Percentiles rank a stretch among this genome's conserved stretches.
Conservation (phyloP, 257 asterid genomes). For the Ophiorrhiza pumila region DNA sequence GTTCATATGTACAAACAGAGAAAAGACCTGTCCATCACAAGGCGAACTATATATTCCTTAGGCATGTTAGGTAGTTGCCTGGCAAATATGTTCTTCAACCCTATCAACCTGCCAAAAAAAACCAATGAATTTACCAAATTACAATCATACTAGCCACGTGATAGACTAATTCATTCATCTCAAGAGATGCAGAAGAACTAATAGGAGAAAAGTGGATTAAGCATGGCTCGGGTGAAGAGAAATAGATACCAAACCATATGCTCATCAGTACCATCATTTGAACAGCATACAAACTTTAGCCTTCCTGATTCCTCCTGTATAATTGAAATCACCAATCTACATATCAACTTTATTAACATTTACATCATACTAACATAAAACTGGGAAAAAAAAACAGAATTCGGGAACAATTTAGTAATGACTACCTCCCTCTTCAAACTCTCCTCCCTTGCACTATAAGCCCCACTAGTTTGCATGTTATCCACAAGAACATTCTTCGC, state of each 20-base stretch:
- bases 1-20: background rate
- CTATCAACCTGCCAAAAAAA: constrained; percentile 69
- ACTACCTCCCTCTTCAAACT: constrained; percentile 86
- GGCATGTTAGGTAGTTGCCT: constrained; percentile 99
- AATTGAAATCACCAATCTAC: constrained; percentile 13
- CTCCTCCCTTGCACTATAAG: constrained; percentile 94
- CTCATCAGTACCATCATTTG: constrained; percentile 77
- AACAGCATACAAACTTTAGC: constrained; percentile 78
- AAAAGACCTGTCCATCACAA: constrained; percentile 89
- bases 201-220: constrained; percentile 11
- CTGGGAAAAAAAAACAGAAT: background rate
- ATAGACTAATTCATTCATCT: background rate
- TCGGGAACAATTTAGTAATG: background rate
- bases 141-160: background rate
- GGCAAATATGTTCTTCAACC: constrained; percentile 93
- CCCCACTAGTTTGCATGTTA: constrained; percentile 88
- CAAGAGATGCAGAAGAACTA: background rate
- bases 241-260: constrained; percentile 90
- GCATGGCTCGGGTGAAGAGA: constrained; percentile 17
- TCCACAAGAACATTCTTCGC: constrained; percentile 70
- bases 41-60: constrained; percentile 96
- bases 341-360: background rate
- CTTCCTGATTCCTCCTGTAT: constrained; percentile 89
- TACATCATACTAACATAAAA: background rate
- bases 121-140: background rate